Base-by-base conservation (phyloP, 116 monocot species). In the Zostera marina region DNA sequence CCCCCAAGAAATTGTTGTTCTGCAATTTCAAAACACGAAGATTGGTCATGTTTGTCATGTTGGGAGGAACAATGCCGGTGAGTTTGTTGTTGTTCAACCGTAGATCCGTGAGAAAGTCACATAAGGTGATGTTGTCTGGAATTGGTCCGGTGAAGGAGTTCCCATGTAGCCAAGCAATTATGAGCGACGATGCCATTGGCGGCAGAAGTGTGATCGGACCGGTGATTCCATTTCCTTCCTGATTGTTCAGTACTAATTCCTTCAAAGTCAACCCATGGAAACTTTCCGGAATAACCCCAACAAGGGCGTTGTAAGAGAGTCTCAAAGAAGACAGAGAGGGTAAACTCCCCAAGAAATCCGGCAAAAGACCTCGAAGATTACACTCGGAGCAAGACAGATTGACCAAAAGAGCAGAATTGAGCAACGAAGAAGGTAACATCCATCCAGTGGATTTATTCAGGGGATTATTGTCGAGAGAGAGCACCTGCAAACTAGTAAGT, bases 141-240 rank as follows among this genome's bases (percentile, higher is more conserved):
- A 92, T 83, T 5, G 66, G 12, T 12, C 87, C 93, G 0, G 79
- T 70, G 60, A 93, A 84, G 3, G 63, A 25, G 49, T 93, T 93
- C 20, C 84, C 93, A 67, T 93, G 93, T 21, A 93, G 81, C 93
- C 93, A 93, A 4, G 68, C 81, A n/a, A 72, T 41, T 3, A 52
- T 70, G 7, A 93, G 68, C 19, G 66, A 63, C 0, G 68, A 23
- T 5, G 32, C 32, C 76, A 84, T 77, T 4, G 74, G 68, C 7
- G 72, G 60, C 22, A 87, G 54, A 42, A 79, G 45, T 49, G 78
- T 70, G 22, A 93, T 64, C 4, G 84, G 20, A 1, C 84, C 93
- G 47, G 72, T 74, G 16, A 93, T 42, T 55, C 70, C 72, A 1
- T 53, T 10, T 11, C 65, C 74, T 11, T 13, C 12, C 65, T 93